Base-by-base conservation (phyloP, 2,329 filamentous ascomycete species). In the Microcyclosporella mali region DNA sequence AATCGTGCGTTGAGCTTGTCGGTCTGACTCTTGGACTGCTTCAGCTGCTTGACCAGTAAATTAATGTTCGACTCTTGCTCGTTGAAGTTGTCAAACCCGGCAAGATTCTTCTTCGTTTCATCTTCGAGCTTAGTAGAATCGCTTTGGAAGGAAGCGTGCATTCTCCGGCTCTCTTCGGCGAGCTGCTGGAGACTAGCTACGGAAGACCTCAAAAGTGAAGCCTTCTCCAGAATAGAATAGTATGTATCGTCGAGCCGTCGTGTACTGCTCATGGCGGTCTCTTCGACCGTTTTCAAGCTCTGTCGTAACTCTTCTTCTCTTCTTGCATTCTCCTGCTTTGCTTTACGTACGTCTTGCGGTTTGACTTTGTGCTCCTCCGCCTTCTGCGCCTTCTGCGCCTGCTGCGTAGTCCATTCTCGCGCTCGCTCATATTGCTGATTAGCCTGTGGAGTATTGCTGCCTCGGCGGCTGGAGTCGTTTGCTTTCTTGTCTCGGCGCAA, bases 201-300 rank as follows among this genome's bases (percentile, higher is more conserved):
- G 1, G 80, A 86, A 52, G 70, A 74, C 41, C 82, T 81, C 29
- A 89, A 68, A 1, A 72, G 63, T 37, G 74, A 74, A 37, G 84
- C 72, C 57, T 83, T 85, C 59, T 86, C 81, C 21, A 88, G 70
- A 8, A 88, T 75, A 0, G 78, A 77, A 51, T 85, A 84, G 66
- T 88, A 89, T 2, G 82, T 82, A 45, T 84, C 78, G 60, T 89
- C 84, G 32, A 90, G 75, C 27, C 75, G 75, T 47, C 75, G 72
- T 12, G 81, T 85, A 17, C 42, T 78, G 72, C 16, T 83, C 83
- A 60, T 81, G 73, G 25, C 73, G 67, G 53, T 73, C 74, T 61
- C 59, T 41, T 63, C 59, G 9, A 88, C 70, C 37, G 51, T 53
- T 39, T 67, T 63, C 8, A 73, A 56, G 16, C 66, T 63, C 15